These are phyloP conservation scores for Cryphonectria japonica DNA, from an alignment of 2,329 filamentous ascomycete genomes.

Conservation along the genomic window DNA sequence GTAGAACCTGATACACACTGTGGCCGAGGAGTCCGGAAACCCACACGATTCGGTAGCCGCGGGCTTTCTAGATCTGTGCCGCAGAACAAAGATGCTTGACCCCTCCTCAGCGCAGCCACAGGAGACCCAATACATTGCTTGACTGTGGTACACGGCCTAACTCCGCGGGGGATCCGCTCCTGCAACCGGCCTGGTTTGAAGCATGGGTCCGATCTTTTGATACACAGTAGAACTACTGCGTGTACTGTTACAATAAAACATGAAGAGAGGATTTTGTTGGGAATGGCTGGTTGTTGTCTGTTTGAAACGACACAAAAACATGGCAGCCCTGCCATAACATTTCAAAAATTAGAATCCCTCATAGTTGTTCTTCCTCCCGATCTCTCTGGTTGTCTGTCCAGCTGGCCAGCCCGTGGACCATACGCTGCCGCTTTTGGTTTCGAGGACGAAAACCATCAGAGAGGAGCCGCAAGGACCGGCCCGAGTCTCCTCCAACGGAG, in stretches of 20 bases:
- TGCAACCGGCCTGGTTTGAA: background rate
- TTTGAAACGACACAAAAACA: background rate
- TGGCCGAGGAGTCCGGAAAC: background rate
- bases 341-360: background rate
- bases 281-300: background rate
- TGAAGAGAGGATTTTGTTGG: no score
- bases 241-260: no score
- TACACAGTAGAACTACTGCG: no score
- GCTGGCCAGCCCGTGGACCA: no score
- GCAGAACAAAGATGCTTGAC: background rate
- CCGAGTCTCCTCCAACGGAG: slow-evolving; percentile 1
- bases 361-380: no score
- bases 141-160: background rate
- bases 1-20: background rate
- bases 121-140: background rate
- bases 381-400: no score
- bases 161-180: background rate
- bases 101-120: background rate
- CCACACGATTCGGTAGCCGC: background rate
- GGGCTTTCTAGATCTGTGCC: background rate
- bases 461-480: background rate
- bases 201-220: background rate
- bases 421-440: background rate
- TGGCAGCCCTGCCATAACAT: background rate
- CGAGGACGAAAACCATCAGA: background rate